A percentile compares a stretch with the other conserved stretches of the same genome.
phyloP scores from a whole-genome alignment of 345 rosid species.

The Lagerstroemia speciosa region DNA sequence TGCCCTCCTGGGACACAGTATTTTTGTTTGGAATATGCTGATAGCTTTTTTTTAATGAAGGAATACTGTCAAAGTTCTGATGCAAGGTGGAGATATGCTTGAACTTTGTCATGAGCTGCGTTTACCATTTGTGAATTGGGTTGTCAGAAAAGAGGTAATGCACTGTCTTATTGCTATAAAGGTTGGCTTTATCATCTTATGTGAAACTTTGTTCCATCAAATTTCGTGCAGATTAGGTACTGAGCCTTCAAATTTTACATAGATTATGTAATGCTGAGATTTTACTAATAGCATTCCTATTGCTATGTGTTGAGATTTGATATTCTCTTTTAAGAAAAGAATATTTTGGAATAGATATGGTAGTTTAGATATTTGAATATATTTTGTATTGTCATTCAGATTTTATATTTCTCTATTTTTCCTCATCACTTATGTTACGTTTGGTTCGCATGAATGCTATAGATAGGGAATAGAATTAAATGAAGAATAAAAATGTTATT shows the following conservation, averaged over 20 bases:
- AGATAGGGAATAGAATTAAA: too few species aligned
- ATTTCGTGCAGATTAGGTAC: neutral
- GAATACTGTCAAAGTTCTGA: conserved; percentile 83
- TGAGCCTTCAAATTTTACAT: neutral
- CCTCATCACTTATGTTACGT: too few species aligned
- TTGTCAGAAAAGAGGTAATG: conserved; percentile 54
- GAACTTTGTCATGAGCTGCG: conserved; percentile 92
- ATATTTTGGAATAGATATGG: too few species aligned
- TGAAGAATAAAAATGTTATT: too few species aligned
- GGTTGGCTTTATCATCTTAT: neutral
- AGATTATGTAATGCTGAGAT: neutral
- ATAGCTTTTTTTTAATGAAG: conserved; percentile 34
- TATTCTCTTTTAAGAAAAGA: too few species aligned
- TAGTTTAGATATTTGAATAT: too few species aligned
- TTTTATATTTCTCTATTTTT: too few species aligned
- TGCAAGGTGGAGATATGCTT: conserved; percentile 84
- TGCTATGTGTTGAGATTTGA: too few species aligned
- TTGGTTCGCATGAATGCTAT: too few species aligned
- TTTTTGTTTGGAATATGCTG: neutral
- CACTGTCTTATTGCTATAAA: neutral
- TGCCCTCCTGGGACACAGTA: too few species aligned
- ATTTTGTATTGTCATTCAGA: too few species aligned
- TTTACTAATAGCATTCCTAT: neutral
- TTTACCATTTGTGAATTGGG: conserved; percentile 74
- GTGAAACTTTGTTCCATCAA: neutral